phyloP scores from a whole-genome alignment of 140 eudicot genomes.

The Erigeron philadelphicus region DNA sequence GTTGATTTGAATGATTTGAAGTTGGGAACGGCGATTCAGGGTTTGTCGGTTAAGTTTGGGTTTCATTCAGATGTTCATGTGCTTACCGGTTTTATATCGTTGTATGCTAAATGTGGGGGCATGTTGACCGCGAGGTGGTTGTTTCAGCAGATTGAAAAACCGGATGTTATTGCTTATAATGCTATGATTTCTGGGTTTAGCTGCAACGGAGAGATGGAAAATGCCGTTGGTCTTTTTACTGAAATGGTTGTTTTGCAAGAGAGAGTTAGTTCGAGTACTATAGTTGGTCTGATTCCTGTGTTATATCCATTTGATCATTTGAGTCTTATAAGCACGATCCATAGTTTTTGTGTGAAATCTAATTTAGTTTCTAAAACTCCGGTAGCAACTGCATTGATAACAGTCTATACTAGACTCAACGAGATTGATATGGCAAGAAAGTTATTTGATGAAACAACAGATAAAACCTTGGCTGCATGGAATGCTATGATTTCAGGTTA shows the following conservation, averaged over 20 bases:
- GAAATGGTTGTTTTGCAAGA: conserved; percentile 36
- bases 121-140: conserved; percentile 42
- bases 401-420: conserved; percentile 79
- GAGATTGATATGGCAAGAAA: conserved; percentile 60
- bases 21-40: conserved; percentile 56
- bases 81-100: conserved; percentile 68
- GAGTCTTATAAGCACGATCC: conserved; percentile 48
- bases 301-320: conserved; percentile 64
- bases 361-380: conserved; percentile 47
- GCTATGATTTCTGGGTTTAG: conserved; percentile 80
- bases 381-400: conserved; percentile 73
- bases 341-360: conserved; percentile 56
- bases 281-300: conserved; percentile 78
- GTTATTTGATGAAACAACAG: conserved; percentile 69
- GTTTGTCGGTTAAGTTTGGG: conserved; percentile 63
- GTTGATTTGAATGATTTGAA: conserved; percentile 65
- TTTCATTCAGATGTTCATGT: conserved; percentile 56
- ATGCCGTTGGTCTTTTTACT: conserved; percentile 50
- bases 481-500: conserved; percentile 97
- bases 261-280: conserved; percentile 62
- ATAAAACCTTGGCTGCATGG: conserved; percentile 75
- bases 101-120: conserved; percentile 70
- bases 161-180: conserved; percentile 76
- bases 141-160: conserved; percentile 51
- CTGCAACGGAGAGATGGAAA: conserved; percentile 40